Evolutionary conservation across 257 asterid genomes (phyloP), one percentile per base, ranked within the genome.

Genomic region (Nicotiana tomentosiformis): DNA sequence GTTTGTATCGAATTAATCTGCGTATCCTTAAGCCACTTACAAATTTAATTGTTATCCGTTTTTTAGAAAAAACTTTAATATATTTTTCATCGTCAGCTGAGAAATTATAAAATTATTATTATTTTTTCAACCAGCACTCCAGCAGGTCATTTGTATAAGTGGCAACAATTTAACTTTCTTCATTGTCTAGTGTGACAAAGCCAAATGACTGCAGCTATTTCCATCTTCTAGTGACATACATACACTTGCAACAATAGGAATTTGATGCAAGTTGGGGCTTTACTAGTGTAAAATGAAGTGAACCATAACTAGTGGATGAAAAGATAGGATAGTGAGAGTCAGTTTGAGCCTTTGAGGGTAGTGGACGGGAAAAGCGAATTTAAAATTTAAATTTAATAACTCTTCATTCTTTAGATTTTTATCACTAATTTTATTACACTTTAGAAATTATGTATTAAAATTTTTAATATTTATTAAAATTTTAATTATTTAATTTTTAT

Each of bases 231-330:
- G 37, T 46, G 37, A 49, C 14, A 72, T 20, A 23, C 32, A 23
- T 56, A n/a, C 3, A 17, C 11, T 46, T 23, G 37, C 37, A 12
- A 46, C 11, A 5, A 72, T 72, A 1, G 60, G 35, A 72, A 72
- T 23, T 72, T 43, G 23, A 72, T 46, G 7, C 32, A 70, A 51
- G 57, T 51, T 39, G 57, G 57, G 57, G 57, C 17, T 51, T 51
- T 51, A 43, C 33, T 69, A 18, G 33, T 74, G 62, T 23, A 46
- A 39, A 46, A 5, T 23, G 37, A 74, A 49, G 30, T 53, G 26
- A 55, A 17, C 20, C 72, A 84, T 81, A 86, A 51, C 62, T 57
- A 88, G 88, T 90, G 90, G 92, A 89, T 85, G 89, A 55, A 83
- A 87, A 43, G n/a, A 43, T 35, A 20, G 7, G 78, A 46, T 0